Evolutionary conservation across 1,284 basidiomycete genomes (phyloP).

Genomic region (Trichosporon ovoides): DNA sequence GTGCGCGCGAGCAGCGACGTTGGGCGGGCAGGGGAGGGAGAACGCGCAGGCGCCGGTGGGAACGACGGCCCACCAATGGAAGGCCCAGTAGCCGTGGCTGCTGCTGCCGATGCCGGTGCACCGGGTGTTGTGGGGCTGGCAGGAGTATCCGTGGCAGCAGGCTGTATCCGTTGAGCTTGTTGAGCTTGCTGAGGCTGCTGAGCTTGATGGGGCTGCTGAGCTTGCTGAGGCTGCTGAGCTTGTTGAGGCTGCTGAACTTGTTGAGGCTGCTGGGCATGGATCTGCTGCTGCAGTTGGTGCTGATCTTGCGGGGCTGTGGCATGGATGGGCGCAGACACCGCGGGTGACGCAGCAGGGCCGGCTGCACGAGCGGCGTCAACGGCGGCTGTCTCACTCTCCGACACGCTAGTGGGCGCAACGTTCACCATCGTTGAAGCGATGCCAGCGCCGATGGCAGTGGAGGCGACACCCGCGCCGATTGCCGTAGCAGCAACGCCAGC

Average conservation of each 20-base stretch:
- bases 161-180: neutral
- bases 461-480: no score
- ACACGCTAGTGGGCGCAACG: neutral
- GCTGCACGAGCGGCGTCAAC: neutral
- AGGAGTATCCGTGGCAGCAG: neutral
- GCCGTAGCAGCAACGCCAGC: neutral
- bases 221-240: neutral
- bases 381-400: neutral
- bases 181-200: neutral
- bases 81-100: neutral
- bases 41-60: conserved; percentile 10
- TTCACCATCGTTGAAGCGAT: neutral
- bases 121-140: conserved; percentile 8
- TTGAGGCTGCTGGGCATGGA: no score
- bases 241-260: neutral
- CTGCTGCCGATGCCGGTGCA: conserved; percentile 1
- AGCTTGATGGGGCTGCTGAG: neutral
- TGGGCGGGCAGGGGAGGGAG: conserved; percentile 7
- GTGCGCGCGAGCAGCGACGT: conserved; percentile 8
- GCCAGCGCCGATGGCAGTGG: no score
- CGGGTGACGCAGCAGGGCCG: neutral
- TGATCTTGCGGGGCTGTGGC: no score
- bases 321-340: neutral
- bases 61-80: neutral
- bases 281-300: no score